These are phyloP conservation scores for Xerocomellus chrysenteron DNA, from an alignment of 768 basidiomycete species.

Conservation along the genomic window DNA sequence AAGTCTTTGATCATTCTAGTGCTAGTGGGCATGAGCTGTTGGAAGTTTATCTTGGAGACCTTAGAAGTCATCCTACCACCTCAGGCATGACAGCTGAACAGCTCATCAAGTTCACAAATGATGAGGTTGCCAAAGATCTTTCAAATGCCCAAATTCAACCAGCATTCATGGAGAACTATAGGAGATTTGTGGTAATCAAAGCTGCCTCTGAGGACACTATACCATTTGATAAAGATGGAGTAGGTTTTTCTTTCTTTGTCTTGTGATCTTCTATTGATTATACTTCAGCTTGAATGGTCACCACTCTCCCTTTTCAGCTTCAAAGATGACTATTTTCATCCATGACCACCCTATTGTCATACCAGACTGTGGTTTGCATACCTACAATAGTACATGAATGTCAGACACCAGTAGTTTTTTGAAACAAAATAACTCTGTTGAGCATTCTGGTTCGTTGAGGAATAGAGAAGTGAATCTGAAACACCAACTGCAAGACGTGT, in stretches of 20 bases:
- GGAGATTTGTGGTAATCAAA: conserved; percentile 64
- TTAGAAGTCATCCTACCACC: conserved; percentile 28
- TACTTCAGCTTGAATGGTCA: conserved; percentile 55
- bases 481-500: background rate
- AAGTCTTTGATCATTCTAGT: conserved; percentile 15
- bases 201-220: conserved; percentile 33
- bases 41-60: conserved; percentile 36
- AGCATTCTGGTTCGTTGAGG: background rate
- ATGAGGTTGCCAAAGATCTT: conserved; percentile 50
- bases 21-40: conserved; percentile 39
- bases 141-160: conserved; percentile 59
- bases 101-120: conserved; percentile 40
- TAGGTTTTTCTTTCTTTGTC: conserved; percentile 30
- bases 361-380: background rate
- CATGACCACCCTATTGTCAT: background rate
- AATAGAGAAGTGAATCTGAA: background rate
- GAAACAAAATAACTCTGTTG: background rate
- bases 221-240: conserved; percentile 41
- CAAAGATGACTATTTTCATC: conserved; percentile 52
- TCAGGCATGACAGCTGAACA: conserved; percentile 34
- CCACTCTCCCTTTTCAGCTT: conserved; percentile 50
- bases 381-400: background rate
- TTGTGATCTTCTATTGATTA: background rate
- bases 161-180: conserved; percentile 55
- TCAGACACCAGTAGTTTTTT: background rate